Evolutionary conservation across 345 rosid genomes (phyloP).

Genomic region (Garcia nutans): DNA sequence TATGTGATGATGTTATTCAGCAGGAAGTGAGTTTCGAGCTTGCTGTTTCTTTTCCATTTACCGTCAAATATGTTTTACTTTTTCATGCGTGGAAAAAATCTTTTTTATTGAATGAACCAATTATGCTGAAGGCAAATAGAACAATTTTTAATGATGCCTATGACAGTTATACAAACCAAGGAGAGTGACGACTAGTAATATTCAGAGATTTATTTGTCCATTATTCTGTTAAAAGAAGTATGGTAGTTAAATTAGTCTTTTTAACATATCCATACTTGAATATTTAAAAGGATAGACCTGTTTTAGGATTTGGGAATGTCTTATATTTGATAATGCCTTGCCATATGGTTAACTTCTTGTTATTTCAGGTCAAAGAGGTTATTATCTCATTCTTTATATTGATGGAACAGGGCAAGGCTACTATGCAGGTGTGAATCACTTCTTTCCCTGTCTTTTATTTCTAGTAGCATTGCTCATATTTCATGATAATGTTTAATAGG

Average conservation of each 20-base stretch:
- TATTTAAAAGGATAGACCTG: background rate
- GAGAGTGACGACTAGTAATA: background rate
- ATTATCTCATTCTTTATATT: constrained; percentile 81
- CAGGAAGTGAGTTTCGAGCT: constrained; percentile 74
- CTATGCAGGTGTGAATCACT: constrained; percentile 52
- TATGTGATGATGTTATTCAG: constrained; percentile 96
- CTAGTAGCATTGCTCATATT: background rate
- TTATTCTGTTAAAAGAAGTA: background rate
- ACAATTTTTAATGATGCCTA: too few relatives aligned
- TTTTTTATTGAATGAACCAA: too few relatives aligned
- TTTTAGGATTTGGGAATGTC: constrained; percentile 1
- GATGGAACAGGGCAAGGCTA: constrained; percentile 97
- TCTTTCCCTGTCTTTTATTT: background rate
- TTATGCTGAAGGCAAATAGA: too few relatives aligned
- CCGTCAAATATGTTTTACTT: background rate
- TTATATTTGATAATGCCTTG: background rate
- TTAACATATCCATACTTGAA: background rate
- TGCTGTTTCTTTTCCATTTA: background rate
- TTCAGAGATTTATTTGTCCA: background rate
- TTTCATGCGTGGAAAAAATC: background rate
- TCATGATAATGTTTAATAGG: constrained; percentile 39
- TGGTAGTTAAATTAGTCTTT: background rate
- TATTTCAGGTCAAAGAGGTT: constrained; percentile 84
- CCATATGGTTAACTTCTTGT: constrained; percentile 2
- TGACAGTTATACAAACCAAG: too few relatives aligned